These are phyloP conservation scores for Sporothrix brasiliensis DNA, from an alignment of 2,329 filamentous ascomycete species.

Conservation along the genomic window DNA sequence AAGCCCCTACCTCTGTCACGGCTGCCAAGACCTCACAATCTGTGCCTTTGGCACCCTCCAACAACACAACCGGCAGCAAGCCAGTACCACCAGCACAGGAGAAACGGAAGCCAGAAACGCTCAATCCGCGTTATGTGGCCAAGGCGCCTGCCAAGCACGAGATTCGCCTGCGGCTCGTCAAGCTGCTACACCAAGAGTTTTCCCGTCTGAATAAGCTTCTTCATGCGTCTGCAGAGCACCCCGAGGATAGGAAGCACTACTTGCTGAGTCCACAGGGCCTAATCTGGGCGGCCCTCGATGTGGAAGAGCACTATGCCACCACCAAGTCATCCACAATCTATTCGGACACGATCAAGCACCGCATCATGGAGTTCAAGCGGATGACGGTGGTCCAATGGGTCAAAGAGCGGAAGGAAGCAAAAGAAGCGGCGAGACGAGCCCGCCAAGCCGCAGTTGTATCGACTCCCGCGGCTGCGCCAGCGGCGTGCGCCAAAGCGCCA, in stretches of 20 bases:
- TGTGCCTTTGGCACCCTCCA: neutral
- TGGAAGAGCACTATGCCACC: slow-evolving; percentile 75
- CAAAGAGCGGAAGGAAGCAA: slow-evolving; percentile 53
- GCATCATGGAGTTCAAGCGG: slow-evolving; percentile 73
- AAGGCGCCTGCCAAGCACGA: slow-evolving; percentile 60
- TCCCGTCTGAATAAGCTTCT: slow-evolving; percentile 67
- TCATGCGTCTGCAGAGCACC: slow-evolving; percentile 49
- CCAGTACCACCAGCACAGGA: slow-evolving; percentile 1
- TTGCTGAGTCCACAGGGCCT: slow-evolving; percentile 66
- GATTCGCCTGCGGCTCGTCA: slow-evolving; percentile 60
- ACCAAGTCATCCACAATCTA: slow-evolving; percentile 70
- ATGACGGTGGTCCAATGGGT: slow-evolving; percentile 75
- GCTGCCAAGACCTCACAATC: neutral
- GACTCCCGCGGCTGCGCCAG: neutral
- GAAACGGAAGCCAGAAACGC: slow-evolving; percentile 51
- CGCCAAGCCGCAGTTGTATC: neutral
- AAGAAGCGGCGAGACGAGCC: slow-evolving; percentile 38
- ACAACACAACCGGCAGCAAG: neutral
- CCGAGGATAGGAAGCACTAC: slow-evolving; percentile 55
- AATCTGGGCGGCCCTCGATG: slow-evolving; percentile 69
- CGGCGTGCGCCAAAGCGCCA: neutral
- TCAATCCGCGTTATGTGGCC: slow-evolving; percentile 69
- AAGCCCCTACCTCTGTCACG: neutral
- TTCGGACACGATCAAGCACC: slow-evolving; percentile 79
- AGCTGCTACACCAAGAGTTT: slow-evolving; percentile 67